Evolutionary conservation across 306 rosid genomes (phyloP), one percentile per base, ranked within the genome.

Genomic region (Quercus mongolica): DNA sequence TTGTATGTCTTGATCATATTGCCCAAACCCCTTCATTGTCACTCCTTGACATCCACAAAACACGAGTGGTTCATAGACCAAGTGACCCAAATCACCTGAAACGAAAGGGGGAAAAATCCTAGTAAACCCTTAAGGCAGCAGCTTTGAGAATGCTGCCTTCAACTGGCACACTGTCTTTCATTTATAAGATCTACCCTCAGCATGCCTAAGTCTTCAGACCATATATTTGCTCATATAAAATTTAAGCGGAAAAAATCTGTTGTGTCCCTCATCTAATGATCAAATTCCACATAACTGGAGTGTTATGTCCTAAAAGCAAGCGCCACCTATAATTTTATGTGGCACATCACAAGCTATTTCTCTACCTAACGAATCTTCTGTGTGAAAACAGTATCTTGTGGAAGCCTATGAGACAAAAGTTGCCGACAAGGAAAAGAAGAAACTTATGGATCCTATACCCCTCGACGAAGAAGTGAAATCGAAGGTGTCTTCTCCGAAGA

Each of bases 341-440:
- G 71, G 46, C 46, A 26, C 73, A 15, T 15, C 56, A 69, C 57
- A 75, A 31, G 46, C 72, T 33, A 46, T 58, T n/a, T 21, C n/a
- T 19, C 65, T 69, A 17, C 49, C 20, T 57, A 20, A 52, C 21
- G 65, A 35, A 74, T 79, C 41, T 74, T 52, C 41, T 52, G 11
- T 69, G 9, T 68, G 52, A 55, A 76, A 64, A 61, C 94, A 95
- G 96, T 93, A 93, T 85, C 83, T 96, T 54, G 98, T 91, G 85
- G 99, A 89, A 83, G 92, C 96, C 26, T 93, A 91, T 33, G 99
- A 93, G 78, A 83, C 93, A 31, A 76, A 76, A 74, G 96, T 87
- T 71, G 98, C 96, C 13, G 96, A 93, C 21, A 77, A 73, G 28
- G 98, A 95, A 82, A 96, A 91, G 93, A 93, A 86, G 82, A 90